Evolutionary conservation across 306 rosid species (phyloP), one percentile per base, ranked within the genome.

Genomic region (Quercus parvula): DNA sequence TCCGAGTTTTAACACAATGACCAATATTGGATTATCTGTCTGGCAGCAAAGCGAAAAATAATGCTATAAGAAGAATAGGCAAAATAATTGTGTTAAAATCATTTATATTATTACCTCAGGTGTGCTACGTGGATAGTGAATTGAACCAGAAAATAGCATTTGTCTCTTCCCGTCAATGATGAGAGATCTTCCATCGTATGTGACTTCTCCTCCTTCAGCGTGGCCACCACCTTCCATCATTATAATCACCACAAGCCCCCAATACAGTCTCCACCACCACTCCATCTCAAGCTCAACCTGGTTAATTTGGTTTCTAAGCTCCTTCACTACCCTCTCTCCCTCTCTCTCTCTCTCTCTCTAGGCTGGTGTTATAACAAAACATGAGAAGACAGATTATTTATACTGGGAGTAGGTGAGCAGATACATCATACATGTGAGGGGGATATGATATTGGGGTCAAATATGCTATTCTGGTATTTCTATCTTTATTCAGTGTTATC

Each of bases 111-210:
- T 68, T 79, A 94, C 98, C 88, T 89, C 82, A 15, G 98, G 96
- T 67, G 97, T 90, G 81, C 96, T 92, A 54, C 98, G 96, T 74
- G 96, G 94, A 81, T 94, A 94, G 56, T 94, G 98, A 80, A 94
- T 90, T 1, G 94, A 94, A 78, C 96, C 97, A 0, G 98, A 92
- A 80, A 94, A 90, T 13, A 94, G 90, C 54, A 94, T 56, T 22
- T 79, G 83, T 64, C 96, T 83, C 4, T 86, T 78, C 31, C 94
- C 98, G 54, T 81, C 71, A 31, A 94, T 82, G 75, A 92, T 84
- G n/a, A 94, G 94, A 75, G 98, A 92, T 69, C 98, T 89, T 77
- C 96, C 91, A 51, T 94, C 94, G 33, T 90, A 92, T 14, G 86
- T 88, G 0, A 90, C 94, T 13, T 79, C 77, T 62, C 75, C 77